phyloP scores from a whole-genome alignment of 1,284 basidiomycete species.

The Stereum hirsutum region DNA sequence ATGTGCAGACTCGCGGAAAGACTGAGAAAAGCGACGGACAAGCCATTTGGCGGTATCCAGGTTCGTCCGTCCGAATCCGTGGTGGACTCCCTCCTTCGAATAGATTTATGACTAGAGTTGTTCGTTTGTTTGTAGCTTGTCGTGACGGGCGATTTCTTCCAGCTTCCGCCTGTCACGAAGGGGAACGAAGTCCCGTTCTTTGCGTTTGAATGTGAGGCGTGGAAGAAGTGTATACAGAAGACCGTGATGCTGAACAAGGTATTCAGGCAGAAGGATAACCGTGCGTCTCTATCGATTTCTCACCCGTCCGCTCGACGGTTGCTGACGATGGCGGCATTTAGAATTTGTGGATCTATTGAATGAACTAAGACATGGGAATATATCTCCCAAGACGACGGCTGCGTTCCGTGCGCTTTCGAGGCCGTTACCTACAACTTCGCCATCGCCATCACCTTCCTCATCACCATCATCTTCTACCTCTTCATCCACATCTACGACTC shows the following conservation, averaged over 20 bases:
- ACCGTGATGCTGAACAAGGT: conserved; percentile 75
- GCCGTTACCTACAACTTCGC: too few species aligned
- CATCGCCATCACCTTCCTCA: too few species aligned
- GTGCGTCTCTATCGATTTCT: conserved; percentile 6
- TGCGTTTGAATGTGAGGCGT: conserved; percentile 84
- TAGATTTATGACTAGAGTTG: too few species aligned
- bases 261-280: conserved; percentile 15
- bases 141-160: conserved; percentile 94
- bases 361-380: conserved; percentile 75
- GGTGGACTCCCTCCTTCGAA: too few species aligned
- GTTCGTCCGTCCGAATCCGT: conserved; percentile 32
- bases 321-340: conserved; percentile 16
- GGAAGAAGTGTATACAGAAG: conserved; percentile 70
- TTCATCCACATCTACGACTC: too few species aligned
- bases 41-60: conserved; percentile 95
- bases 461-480: too few species aligned
- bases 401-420: conserved; percentile 39
- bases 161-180: conserved; percentile 84
- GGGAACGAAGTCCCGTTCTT: conserved; percentile 42
- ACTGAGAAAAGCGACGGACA: conserved; percentile 43
- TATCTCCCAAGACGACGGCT: conserved; percentile 30
- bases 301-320: neutral
- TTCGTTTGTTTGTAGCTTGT: too few species aligned
- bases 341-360: conserved; percentile 89
- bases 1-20: conserved; percentile 32